phyloP scores from a whole-genome alignment of 257 asterid species.

The Solanum lignicaule region DNA sequence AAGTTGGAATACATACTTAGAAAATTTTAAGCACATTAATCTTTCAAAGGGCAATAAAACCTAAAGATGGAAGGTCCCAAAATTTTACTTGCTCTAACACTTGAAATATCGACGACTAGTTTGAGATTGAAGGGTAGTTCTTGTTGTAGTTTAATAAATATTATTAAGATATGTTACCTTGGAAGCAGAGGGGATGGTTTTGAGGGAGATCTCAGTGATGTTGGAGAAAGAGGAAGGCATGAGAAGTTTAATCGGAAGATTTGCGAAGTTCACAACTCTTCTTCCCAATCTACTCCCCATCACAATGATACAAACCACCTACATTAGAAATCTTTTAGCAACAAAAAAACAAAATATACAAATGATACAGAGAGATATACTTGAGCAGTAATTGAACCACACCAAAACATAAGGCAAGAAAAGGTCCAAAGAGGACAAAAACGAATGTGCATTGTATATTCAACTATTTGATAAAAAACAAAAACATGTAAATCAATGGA shows the following conservation, averaged over 20 bases:
- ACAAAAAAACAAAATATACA: neutral
- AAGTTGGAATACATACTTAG: neutral
- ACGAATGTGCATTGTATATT: neutral
- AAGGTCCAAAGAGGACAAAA: neutral
- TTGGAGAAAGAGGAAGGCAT: constrained; percentile 83
- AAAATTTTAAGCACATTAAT: neutral
- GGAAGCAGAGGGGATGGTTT: constrained; percentile 91
- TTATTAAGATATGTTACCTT: constrained; percentile 9
- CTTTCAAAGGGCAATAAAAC: neutral
- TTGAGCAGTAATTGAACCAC: neutral
- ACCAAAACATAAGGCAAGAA: neutral
- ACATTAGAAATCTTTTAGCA: neutral
- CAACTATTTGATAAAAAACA: neutral
- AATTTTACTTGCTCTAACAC: constrained; percentile 2
- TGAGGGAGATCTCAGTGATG: constrained; percentile 83
- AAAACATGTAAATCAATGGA: neutral
- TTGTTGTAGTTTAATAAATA: neutral
- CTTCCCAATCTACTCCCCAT: constrained; percentile 80
- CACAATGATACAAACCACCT: neutral
- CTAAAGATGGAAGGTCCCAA: neutral
- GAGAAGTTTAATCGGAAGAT: constrained; percentile 74
- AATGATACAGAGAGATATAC: neutral
- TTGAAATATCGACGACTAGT: neutral
- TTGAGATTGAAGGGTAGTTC: neutral
- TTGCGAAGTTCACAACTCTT: constrained; percentile 70